Conservation (phyloP, 345 rosid species). For the Salix brachista region DNA sequence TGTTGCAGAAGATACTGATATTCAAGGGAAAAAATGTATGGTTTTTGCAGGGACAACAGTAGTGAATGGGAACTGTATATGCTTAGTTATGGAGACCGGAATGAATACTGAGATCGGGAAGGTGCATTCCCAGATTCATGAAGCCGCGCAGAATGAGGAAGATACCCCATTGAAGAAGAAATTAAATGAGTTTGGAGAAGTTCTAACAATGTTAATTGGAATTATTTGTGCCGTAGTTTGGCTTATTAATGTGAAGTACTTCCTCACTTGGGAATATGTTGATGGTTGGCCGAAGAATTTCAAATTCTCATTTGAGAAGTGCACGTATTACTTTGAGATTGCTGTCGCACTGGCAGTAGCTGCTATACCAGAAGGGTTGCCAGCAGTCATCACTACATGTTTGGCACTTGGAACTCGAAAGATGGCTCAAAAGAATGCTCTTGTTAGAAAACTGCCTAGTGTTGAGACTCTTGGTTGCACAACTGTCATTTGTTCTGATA, state of each 20-base stretch:
- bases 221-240: slow-evolving; percentile 78
- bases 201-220: slow-evolving; percentile 74
- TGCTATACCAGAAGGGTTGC: slow-evolving; percentile 96
- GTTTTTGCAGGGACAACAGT: slow-evolving; percentile 85
- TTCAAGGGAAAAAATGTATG: slow-evolving; percentile 87
- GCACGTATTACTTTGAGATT: slow-evolving; percentile 95
- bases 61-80: slow-evolving; percentile 78
- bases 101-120: slow-evolving; percentile 86
- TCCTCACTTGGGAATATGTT: slow-evolving; percentile 85
- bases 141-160: slow-evolving; percentile 75
- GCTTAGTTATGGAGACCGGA: slow-evolving; percentile 75
- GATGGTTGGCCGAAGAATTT: slow-evolving; percentile 89
- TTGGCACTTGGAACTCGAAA: slow-evolving; percentile 92
- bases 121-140: slow-evolving; percentile 93
- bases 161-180: slow-evolving; percentile 95
- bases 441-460: slow-evolving; percentile 87
- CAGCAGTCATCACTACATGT: slow-evolving; percentile 95
- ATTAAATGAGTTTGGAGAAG: slow-evolving; percentile 83
- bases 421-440: slow-evolving; percentile 97
- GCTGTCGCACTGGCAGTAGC: slow-evolving; percentile 97
- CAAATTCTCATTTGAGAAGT: slow-evolving; percentile 89
- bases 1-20: slow-evolving; percentile 62
- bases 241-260: slow-evolving; percentile 91
- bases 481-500: slow-evolving; percentile 88
- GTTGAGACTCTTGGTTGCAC: slow-evolving; percentile 97